These are phyloP conservation scores for Globisporangium carolinianum DNA, from an alignment of 352 stramenopile genomes.

Conservation along the genomic window DNA sequence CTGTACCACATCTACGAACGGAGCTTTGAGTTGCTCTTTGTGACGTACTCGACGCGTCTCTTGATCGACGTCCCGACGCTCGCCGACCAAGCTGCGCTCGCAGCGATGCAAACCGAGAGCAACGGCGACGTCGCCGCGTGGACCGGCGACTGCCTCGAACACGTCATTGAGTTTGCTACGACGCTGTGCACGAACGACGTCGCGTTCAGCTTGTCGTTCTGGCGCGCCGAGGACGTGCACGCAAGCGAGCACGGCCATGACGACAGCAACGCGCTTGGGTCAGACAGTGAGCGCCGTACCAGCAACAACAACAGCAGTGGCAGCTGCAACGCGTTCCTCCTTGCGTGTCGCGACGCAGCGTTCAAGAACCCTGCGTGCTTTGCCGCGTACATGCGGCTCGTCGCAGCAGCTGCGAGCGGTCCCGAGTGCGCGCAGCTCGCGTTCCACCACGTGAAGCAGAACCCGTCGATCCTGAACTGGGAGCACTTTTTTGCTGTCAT, in stretches of 20 bases:
- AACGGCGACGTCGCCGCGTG: conserved; percentile 45
- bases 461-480: conserved; percentile 70
- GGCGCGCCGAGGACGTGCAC: conserved; percentile 31
- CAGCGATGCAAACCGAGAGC: conserved; percentile 62
- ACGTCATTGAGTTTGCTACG: conserved; percentile 70
- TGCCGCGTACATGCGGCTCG: conserved; percentile 65
- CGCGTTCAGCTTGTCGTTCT: conserved; percentile 59
- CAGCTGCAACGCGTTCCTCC: conserved; percentile 57
- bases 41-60: conserved; percentile 66
- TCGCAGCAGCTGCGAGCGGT: conserved; percentile 57
- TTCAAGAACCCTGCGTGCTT: conserved; percentile 73
- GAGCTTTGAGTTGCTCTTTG: conserved; percentile 62
- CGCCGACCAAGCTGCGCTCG: conserved; percentile 53
- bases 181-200: conserved; percentile 49
- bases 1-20: conserved; percentile 66
- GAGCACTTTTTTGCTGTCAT: conserved; percentile 83
- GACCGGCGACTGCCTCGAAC: conserved; percentile 71
- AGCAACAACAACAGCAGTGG: conserved; percentile 20
- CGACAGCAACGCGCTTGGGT: conserved; percentile 29
- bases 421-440: conserved; percentile 65
- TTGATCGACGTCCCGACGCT: conserved; percentile 78
- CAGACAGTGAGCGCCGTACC: conserved; percentile 15
- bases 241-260: not conserved
- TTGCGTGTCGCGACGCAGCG: conserved; percentile 62
- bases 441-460: conserved; percentile 86